phyloP scores from a whole-genome alignment of 176 grass and related monocot genomes.

The Eleusine indica region DNA sequence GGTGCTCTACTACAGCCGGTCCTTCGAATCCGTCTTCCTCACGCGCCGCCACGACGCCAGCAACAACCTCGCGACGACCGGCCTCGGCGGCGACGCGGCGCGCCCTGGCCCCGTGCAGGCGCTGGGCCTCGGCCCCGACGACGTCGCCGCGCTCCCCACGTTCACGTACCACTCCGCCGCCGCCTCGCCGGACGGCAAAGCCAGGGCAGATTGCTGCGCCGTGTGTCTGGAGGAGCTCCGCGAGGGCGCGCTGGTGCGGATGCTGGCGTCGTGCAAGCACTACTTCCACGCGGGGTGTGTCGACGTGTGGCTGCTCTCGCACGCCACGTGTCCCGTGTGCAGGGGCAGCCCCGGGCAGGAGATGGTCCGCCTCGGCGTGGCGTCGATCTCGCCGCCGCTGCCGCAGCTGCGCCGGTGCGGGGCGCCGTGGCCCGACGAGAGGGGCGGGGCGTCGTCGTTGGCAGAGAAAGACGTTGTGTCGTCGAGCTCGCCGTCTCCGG shows the following conservation, averaged over 20 bases:
- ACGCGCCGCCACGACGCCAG: background rate
- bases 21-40: background rate
- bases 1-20: conserved; percentile 26
- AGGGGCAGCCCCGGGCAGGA: conserved; percentile 29
- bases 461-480: background rate
- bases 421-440: background rate
- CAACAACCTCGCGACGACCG: too few species aligned
- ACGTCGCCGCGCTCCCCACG: conserved; percentile 51
- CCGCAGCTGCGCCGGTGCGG: conserved; percentile 40
- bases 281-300: conserved; percentile 61
- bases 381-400: conserved; percentile 45
- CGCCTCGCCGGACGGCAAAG: background rate
- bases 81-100: background rate
- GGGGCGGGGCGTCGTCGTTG: conserved; percentile 3
- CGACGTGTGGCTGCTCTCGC: conserved; percentile 60
- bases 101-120: background rate
- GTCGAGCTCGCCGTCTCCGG: conserved; percentile 29
- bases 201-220: conserved; percentile 42
- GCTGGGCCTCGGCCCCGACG: conserved; percentile 41
- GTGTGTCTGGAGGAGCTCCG: conserved; percentile 53
- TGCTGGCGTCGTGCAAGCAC: conserved; percentile 63
- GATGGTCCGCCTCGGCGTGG: conserved; percentile 24
- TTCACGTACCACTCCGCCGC: conserved; percentile 46
- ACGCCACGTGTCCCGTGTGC: conserved; percentile 56
- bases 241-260: conserved; percentile 41